Evolutionary conservation across 768 basidiomycete species (phyloP).

Genomic region (Rhodotorula paludigena): DNA sequence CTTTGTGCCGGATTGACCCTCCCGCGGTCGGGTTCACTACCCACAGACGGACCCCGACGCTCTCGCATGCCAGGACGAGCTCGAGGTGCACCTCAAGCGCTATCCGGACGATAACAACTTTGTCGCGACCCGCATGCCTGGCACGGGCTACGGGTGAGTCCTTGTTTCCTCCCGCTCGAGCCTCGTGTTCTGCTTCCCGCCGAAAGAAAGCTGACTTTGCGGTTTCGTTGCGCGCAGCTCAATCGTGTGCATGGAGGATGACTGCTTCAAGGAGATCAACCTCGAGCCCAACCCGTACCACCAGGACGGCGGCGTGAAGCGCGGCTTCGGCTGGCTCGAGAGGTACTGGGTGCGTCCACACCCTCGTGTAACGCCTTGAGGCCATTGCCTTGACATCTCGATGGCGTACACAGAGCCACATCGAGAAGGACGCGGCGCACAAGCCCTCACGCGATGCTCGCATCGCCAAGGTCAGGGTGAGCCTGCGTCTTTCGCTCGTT

Average conservation of each 20-base stretch:
- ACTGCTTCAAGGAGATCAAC: constrained; percentile 4
- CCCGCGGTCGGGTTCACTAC: no score
- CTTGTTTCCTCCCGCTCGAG: not conserved
- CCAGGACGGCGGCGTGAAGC: not conserved
- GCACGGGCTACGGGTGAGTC: not conserved
- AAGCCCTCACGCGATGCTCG: not conserved
- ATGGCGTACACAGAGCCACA: constrained; percentile 24
- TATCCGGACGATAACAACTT: constrained; percentile 4
- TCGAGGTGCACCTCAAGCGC: not conserved
- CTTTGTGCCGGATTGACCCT: no score
- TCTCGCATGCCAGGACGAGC: not conserved
- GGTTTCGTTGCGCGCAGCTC: not conserved
- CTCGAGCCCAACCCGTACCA: not conserved
- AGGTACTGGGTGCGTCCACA: constrained; percentile 2
- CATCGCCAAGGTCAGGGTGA: not conserved
- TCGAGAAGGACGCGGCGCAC: not conserved
- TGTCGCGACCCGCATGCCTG: not conserved
- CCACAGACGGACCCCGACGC: not conserved
- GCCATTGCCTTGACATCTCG: not conserved
- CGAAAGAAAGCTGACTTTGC: not conserved
- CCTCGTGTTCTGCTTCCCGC: not conserved
- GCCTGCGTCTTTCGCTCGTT: not conserved
- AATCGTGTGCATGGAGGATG: constrained; percentile 19
- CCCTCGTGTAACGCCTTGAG: not conserved
- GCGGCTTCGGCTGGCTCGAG: constrained; percentile 10